Evolutionary conservation across 2,329 filamentous ascomycete species (phyloP), one percentile per base, ranked within the genome.

Genomic region (Sclerotinia spermophila): DNA sequence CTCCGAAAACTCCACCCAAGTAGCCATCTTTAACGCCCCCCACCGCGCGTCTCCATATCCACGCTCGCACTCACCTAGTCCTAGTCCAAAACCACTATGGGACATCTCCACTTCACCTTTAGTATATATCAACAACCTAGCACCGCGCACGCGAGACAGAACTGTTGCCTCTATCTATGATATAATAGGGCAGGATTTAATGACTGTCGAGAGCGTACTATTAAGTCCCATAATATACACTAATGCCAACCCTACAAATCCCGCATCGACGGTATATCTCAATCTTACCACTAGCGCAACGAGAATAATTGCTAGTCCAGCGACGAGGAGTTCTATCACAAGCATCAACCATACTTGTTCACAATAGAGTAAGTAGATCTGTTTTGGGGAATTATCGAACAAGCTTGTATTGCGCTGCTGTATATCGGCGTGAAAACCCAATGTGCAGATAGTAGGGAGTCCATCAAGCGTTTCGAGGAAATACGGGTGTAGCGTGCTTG

Each of bases 1-100:
- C 97, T 8, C 24, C 27, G 0, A 0, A 86, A 90, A 88, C 27
- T 82, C 82, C 80, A 97, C 91, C 35, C 93, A 90, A 71, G 98
- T 93, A 0, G 94, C 97, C 76, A 92, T 92, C 81, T 98, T 95
- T 75, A 97, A 97, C 83, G 97, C 96, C 60, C 90, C 86, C 77
- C 30, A 15, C 90, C 86, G 77, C 30, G 15, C 1, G 51, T 55
- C n/a, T 55, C 27, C 7, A 55, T 15, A 55, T 33, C 51, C 27
- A 55, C 84, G 69, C 84, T 87, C 5, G 51, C 64, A 24, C 78
- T 79, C 1, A 77, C 75, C 69, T 79, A 78, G 33, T 79, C 75
- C 69, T 79, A 78, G 33, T 79, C 78, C 13, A 79, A 62, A 11
- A 81, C 74, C 0, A 81, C 71, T 19, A 84, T 74, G 1, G 77